These are phyloP conservation scores for Dryas drummondii DNA, from an alignment of 306 rosid genomes.

Conservation along the genomic window DNA sequence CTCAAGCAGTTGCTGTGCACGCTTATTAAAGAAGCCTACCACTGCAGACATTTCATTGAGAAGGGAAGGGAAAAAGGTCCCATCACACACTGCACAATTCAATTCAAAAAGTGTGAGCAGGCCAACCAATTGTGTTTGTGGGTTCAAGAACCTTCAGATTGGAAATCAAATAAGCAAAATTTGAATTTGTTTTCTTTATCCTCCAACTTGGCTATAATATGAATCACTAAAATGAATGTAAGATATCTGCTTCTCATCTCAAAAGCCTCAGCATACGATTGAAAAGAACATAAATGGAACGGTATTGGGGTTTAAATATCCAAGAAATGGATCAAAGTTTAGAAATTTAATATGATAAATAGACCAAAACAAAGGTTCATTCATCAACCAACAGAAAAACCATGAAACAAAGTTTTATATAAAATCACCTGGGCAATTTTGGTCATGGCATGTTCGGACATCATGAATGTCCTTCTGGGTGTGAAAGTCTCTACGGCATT, in stretches of 20 bases:
- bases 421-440: slow-evolving; percentile 56
- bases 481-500: slow-evolving; percentile 48
- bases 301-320: background rate
- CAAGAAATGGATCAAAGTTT: background rate
- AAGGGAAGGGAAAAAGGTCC: slow-evolving; percentile 90
- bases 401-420: background rate
- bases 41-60: slow-evolving; percentile 80
- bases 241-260: background rate
- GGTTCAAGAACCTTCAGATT: background rate
- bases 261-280: background rate
- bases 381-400: background rate
- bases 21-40: slow-evolving; percentile 74
- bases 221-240: background rate
- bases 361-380: background rate
- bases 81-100: slow-evolving; percentile 72
- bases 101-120: too few species aligned
- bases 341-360: background rate
- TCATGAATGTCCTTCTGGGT: slow-evolving; percentile 32
- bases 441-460: slow-evolving; percentile 54
- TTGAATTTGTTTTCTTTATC: background rate
- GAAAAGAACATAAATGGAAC: background rate
- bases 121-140: background rate
- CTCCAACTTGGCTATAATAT: background rate
- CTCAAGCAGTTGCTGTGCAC: slow-evolving; percentile 81
- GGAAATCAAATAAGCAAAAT: background rate